Percentiles rank a stretch among this genome's conserved stretches.
Conservation (phyloP, 495 filamentous ascomycete species). For the Delitschia confertaspora region DNA sequence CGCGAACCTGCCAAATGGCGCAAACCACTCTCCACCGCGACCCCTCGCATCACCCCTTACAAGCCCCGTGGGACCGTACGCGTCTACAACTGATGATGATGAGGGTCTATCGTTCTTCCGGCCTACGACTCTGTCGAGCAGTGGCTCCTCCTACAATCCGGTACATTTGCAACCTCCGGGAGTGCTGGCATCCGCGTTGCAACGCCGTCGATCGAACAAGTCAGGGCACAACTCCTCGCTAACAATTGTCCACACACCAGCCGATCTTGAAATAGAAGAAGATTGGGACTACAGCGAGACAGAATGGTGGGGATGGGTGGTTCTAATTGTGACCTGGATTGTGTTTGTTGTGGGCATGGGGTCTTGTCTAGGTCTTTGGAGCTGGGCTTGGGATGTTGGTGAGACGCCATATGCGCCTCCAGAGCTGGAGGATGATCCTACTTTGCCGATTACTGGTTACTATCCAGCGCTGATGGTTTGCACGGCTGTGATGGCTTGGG, state of each 20-base stretch:
- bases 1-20: conserved; percentile 11
- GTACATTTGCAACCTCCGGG: conserved; percentile 15
- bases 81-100: conserved; percentile 72
- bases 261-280: conserved; percentile 41
- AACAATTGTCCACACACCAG: conserved; percentile 37
- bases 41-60: conserved; percentile 37
- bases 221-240: conserved; percentile 27
- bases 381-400: conserved; percentile 99
- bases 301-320: conserved; percentile 93
- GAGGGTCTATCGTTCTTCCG: conserved; percentile 52
- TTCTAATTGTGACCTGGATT: conserved; percentile 80
- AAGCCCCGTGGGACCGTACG: conserved; percentile 53
- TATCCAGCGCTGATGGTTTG: conserved; percentile 91
- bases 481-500: conserved; percentile 94
- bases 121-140: conserved; percentile 16
- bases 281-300: conserved; percentile 88
- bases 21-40: conserved; percentile 24
- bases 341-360: conserved; percentile 96
- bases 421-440: conserved; percentile 86
- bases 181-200: conserved; percentile 38
- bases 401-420: conserved; percentile 89
- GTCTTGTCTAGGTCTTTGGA: conserved; percentile 94
- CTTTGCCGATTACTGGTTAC: conserved; percentile 89
- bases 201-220: conserved; percentile 30
- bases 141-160: conserved; percentile 13